Conservation (phyloP, 1,284 basidiomycete species). For the Phellinidium pouzarii region DNA sequence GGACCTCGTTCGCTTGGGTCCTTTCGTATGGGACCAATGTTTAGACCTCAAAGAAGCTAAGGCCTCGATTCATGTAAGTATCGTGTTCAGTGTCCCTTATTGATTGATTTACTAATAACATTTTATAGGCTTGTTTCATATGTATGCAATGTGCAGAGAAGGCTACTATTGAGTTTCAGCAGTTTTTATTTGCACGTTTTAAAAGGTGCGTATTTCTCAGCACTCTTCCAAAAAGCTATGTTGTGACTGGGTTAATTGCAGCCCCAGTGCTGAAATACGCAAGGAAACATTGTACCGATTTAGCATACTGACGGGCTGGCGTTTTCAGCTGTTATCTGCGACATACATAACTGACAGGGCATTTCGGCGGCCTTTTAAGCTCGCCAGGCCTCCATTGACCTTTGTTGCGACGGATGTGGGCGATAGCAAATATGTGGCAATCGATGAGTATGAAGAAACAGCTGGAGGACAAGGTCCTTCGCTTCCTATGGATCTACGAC, state of each 20-base stretch:
- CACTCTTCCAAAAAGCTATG: neutral
- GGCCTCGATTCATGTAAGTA: conserved; percentile 45
- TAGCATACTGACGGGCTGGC: conserved; percentile 50
- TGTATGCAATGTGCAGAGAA: conserved; percentile 70
- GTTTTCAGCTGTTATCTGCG: conserved; percentile 59
- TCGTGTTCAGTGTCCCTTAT: neutral
- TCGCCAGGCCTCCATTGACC: conserved; percentile 53
- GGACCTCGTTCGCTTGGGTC: conserved; percentile 43
- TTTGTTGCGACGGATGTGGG: conserved; percentile 71
- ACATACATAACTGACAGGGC: conserved; percentile 51
- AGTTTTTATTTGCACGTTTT: conserved; percentile 21
- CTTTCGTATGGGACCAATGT: conserved; percentile 50
- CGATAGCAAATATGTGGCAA: conserved; percentile 45
- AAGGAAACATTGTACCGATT: conserved; percentile 46
- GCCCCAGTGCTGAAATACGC: conserved; percentile 40
- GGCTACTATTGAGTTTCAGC: conserved; percentile 38
- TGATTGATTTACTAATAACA: neutral
- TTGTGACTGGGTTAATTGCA: conserved; percentile 24
- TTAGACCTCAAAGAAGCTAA: conserved; percentile 37
- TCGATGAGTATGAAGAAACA: conserved; percentile 44
- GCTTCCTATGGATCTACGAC: conserved; percentile 55
- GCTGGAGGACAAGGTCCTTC: conserved; percentile 37
- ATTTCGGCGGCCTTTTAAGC: conserved; percentile 57
- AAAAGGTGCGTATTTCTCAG: conserved; percentile 8
- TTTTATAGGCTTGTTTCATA: conserved; percentile 52